These are phyloP conservation scores for Talaromyces nanjingensis DNA, from an alignment of 495 filamentous ascomycete species.

Conservation along the genomic window DNA sequence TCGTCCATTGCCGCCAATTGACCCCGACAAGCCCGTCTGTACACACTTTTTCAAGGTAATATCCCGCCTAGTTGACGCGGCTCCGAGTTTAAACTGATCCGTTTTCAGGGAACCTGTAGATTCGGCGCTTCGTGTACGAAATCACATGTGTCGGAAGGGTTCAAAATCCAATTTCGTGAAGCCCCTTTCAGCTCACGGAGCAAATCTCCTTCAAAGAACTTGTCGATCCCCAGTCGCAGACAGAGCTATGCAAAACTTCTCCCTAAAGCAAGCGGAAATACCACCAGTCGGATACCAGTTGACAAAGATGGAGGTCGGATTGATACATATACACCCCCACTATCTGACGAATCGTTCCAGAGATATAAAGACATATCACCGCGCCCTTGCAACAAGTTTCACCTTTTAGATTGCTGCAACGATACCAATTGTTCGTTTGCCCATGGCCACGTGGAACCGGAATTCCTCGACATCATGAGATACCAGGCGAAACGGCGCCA, in stretches of 20 bases:
- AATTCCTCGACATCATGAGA: constrained; percentile 25
- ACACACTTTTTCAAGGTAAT: constrained; percentile 10
- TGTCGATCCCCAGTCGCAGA: constrained; percentile 11
- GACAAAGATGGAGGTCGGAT: constrained; percentile 39
- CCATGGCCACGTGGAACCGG: constrained; percentile 29
- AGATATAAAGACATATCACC: constrained; percentile 27
- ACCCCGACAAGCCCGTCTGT: background rate
- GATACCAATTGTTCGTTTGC: constrained; percentile 30
- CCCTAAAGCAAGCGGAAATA: constrained; percentile 16
- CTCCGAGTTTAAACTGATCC: background rate
- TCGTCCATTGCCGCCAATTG: background rate
- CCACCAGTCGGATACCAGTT: constrained; percentile 30
- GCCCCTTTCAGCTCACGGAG: background rate
- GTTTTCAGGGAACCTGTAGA: background rate
- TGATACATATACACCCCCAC: constrained; percentile 27
- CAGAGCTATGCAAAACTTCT: constrained; percentile 17
- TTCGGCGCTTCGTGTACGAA: background rate
- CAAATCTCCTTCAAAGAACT: constrained; percentile 15
- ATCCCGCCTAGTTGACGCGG: background rate
- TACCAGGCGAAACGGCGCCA: constrained; percentile 31
- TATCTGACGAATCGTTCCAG: constrained; percentile 22
- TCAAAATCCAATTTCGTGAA: background rate
- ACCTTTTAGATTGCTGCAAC: constrained; percentile 33
- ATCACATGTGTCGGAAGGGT: background rate
- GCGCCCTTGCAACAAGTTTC: constrained; percentile 37